Conservation (phyloP, 2,329 filamentous ascomycete species). For the Diaporthe ampelina region DNA sequence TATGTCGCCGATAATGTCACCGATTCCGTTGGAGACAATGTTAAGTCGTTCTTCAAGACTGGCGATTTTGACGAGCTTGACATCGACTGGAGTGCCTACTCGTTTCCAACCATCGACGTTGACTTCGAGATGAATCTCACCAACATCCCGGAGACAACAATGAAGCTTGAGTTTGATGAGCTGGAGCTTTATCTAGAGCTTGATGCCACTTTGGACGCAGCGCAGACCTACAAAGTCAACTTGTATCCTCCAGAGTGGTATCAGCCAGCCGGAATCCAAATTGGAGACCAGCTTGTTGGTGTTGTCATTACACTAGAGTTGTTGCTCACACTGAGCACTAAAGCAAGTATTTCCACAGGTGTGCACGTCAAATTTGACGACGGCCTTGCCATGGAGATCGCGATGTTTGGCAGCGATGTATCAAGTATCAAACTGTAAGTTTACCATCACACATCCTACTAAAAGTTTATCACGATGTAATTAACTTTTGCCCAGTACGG, state of each 20-base stretch:
- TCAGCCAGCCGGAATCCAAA: slow-evolving; percentile 57
- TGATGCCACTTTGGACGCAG: slow-evolving; percentile 57
- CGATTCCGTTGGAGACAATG: slow-evolving; percentile 47
- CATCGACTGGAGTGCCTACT: slow-evolving; percentile 49
- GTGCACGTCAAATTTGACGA: slow-evolving; percentile 70
- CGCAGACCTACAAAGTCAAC: slow-evolving; percentile 62
- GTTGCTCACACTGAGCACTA: slow-evolving; percentile 61
- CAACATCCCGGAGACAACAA: slow-evolving; percentile 56
- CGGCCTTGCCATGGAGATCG: slow-evolving; percentile 61
- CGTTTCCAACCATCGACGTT: slow-evolving; percentile 55
- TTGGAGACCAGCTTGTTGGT: slow-evolving; percentile 59
- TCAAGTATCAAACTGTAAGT: slow-evolving; percentile 65
- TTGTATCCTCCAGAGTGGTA: slow-evolving; percentile 59
- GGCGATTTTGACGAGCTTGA: slow-evolving; percentile 47
- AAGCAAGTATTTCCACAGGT: slow-evolving; percentile 65
- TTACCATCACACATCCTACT: neutral
- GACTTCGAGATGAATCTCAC: slow-evolving; percentile 60
- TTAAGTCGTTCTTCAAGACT: slow-evolving; percentile 45
- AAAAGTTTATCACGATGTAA: neutral
- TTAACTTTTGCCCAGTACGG: slow-evolving; percentile 54
- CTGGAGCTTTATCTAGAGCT: slow-evolving; percentile 67
- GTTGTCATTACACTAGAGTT: slow-evolving; percentile 65
- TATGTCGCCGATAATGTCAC: slow-evolving; percentile 50
- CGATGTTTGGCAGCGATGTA: slow-evolving; percentile 64
- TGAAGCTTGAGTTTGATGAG: slow-evolving; percentile 64